Percentiles rank a stretch among this genome's conserved stretches.
Conservation (phyloP, 805 yeast species). For the Clavispora phyllophila region DNA sequence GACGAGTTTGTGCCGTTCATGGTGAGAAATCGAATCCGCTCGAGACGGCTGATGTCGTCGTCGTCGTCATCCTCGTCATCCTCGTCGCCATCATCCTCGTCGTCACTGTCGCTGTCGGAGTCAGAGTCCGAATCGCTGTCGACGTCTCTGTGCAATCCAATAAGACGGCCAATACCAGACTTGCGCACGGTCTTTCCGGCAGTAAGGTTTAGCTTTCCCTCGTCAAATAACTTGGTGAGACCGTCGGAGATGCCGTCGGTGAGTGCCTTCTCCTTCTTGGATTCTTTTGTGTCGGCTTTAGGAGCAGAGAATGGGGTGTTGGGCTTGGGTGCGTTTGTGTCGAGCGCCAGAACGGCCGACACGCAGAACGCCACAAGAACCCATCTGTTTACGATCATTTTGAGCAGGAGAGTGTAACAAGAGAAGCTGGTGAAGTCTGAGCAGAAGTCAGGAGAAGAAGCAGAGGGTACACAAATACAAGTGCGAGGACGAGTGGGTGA, state of each 20-base stretch:
- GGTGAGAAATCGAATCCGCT: neutral
- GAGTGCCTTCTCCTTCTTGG: neutral
- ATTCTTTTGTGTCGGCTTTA: neutral
- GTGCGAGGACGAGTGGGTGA: neutral
- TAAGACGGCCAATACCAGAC: neutral
- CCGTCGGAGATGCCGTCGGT: neutral
- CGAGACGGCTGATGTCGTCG: neutral
- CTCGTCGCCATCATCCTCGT: conserved; percentile 7
- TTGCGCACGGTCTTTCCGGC: neutral
- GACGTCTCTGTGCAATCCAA: neutral
- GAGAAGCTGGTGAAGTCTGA: neutral
- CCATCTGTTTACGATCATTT: neutral
- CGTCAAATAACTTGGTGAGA: neutral
- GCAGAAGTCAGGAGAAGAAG: neutral
- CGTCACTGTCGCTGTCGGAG: neutral
- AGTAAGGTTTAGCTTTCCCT: neutral
- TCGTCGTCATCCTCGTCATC: conserved; percentile 9
- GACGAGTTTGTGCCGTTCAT: neutral
- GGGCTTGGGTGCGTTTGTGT: neutral
- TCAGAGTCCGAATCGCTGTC: neutral
- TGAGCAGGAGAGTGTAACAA: neutral
- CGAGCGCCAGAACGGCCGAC: neutral
- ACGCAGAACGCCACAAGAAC: neutral
- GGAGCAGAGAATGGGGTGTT: neutral
- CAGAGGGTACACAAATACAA: neutral